Percentiles rank a stretch among this genome's conserved stretches.
Conservation (phyloP, 768 basidiomycete genomes). For the Favolaschia claudopus region DNA sequence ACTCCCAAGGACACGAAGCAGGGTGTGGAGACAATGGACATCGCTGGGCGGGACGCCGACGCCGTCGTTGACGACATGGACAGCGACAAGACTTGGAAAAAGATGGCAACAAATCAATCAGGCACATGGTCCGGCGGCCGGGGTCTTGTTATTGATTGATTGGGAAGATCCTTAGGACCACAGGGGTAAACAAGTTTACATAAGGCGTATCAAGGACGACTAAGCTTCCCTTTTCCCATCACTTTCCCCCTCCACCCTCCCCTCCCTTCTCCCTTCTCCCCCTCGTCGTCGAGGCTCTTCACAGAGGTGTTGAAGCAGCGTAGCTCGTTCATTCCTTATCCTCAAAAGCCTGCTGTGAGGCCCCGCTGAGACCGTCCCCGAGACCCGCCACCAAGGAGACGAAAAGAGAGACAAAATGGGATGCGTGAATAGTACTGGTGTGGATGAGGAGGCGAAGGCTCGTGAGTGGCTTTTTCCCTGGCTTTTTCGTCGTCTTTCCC, state of each 20-base stretch:
- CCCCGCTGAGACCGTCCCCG: too few relatives aligned
- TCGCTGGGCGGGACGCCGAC: too few relatives aligned
- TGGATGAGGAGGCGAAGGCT: constrained; percentile 85
- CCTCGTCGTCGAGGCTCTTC: background rate
- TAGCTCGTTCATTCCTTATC: background rate
- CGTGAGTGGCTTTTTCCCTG: constrained; percentile 55
- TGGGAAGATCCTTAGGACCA: too few relatives aligned
- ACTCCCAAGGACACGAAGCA: too few relatives aligned
- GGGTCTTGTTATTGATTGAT: too few relatives aligned
- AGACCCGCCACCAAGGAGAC: background rate
- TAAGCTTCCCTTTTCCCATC: background rate
- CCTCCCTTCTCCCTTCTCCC: background rate
- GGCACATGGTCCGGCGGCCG: too few relatives aligned
- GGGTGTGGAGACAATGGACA: too few relatives aligned
- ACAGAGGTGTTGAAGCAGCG: background rate
- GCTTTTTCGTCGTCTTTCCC: constrained; percentile 2
- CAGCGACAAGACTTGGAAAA: too few relatives aligned
- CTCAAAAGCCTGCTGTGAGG: too few relatives aligned
- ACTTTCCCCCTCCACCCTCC: background rate
- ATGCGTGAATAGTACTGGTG: constrained; percentile 72
- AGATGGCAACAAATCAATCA: too few relatives aligned
- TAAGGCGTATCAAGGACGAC: background rate
- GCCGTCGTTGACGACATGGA: too few relatives aligned
- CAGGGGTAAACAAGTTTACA: constrained; percentile 2
- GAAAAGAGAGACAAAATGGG: constrained; percentile 63